Conservation (phyloP, 2,329 filamentous ascomycete species). For the Stagonosporopsis chrysanthemi region DNA sequence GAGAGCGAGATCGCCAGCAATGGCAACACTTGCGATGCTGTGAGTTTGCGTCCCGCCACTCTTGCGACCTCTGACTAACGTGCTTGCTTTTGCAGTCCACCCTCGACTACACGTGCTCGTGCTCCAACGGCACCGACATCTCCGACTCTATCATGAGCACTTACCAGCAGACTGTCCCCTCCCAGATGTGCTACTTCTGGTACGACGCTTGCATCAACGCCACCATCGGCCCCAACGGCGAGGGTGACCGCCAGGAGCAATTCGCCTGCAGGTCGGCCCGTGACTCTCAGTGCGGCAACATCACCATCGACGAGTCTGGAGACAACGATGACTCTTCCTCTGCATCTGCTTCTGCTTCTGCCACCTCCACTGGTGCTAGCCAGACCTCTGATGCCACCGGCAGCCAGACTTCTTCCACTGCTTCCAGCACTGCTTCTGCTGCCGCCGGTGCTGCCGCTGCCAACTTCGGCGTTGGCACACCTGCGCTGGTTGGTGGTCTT, state of each 20-base stretch:
- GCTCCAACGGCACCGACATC: constrained; percentile 64
- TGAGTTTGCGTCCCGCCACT: constrained; percentile 50
- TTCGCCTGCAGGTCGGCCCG: constrained; percentile 55
- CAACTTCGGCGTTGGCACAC: constrained; percentile 57
- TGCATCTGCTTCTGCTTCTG: constrained; percentile 39
- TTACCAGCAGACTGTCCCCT: constrained; percentile 67
- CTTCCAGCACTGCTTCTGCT: constrained; percentile 38
- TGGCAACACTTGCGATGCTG: constrained; percentile 64
- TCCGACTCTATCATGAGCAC: constrained; percentile 37
- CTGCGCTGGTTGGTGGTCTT: constrained; percentile 61
- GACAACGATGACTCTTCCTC: constrained; percentile 22
- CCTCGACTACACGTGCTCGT: constrained; percentile 65
- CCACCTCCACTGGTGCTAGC: constrained; percentile 22
- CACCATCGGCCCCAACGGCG: constrained; percentile 32
- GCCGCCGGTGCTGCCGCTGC: constrained; percentile 54
- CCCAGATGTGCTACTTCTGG: constrained; percentile 65
- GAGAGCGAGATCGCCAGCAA: constrained; percentile 49
- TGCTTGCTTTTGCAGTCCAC: constrained; percentile 48
- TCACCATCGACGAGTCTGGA: constrained; percentile 46
- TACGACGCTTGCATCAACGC: constrained; percentile 52
- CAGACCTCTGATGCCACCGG: constrained; percentile 34
- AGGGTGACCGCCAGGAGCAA: constrained; percentile 48
- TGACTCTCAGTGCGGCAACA: constrained; percentile 60
- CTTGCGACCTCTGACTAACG: constrained; percentile 26
- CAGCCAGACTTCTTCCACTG: constrained; percentile 30